Evolutionary conservation across 768 basidiomycete genomes (phyloP).

Genomic region (Tylopilus sp.): DNA sequence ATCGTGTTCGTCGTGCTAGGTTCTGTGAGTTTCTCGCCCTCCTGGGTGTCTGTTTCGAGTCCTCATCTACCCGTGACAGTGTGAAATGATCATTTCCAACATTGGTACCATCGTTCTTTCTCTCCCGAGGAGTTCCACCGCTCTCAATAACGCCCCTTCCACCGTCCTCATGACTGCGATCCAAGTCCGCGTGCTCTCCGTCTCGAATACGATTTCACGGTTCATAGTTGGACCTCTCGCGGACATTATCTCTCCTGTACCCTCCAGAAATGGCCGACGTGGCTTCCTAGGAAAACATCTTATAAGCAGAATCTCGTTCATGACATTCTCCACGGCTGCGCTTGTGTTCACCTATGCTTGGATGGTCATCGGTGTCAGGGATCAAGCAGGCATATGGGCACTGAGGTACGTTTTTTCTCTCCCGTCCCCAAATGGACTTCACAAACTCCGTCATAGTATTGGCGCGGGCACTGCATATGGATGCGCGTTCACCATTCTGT

Average conservation of each 20-base stretch:
- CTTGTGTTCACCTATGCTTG: constrained; percentile 53
- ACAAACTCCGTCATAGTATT: constrained; percentile 37
- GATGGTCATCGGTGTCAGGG: constrained; percentile 47
- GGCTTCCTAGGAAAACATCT: constrained; percentile 41
- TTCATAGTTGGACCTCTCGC: constrained; percentile 66
- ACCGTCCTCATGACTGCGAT: constrained; percentile 43
- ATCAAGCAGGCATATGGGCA: constrained; percentile 59
- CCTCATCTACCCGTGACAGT: constrained; percentile 35
- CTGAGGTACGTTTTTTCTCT: constrained; percentile 48
- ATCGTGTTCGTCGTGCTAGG: constrained; percentile 58
- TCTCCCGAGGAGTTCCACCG: constrained; percentile 37
- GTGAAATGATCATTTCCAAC: constrained; percentile 82
- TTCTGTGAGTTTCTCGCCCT: constrained; percentile 51
- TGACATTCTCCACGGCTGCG: constrained; percentile 46
- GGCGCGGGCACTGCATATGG: constrained; percentile 72
- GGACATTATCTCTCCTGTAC: constrained; percentile 66
- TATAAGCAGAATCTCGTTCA: constrained; percentile 61
- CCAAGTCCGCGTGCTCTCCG: constrained; percentile 69
- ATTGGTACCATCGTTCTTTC: constrained; percentile 74
- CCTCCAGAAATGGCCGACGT: constrained; percentile 37
- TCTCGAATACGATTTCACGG: constrained; percentile 70
- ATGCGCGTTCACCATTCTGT: constrained; percentile 67
- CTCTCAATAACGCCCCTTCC: constrained; percentile 17
- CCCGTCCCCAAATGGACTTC: not conserved
- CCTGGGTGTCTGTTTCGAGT: not conserved